A percentile compares a stretch with the other conserved stretches of the same genome.
phyloP scores from a whole-genome alignment of 495 filamentous ascomycete species.

The Corynascus novoguineensis region DNA sequence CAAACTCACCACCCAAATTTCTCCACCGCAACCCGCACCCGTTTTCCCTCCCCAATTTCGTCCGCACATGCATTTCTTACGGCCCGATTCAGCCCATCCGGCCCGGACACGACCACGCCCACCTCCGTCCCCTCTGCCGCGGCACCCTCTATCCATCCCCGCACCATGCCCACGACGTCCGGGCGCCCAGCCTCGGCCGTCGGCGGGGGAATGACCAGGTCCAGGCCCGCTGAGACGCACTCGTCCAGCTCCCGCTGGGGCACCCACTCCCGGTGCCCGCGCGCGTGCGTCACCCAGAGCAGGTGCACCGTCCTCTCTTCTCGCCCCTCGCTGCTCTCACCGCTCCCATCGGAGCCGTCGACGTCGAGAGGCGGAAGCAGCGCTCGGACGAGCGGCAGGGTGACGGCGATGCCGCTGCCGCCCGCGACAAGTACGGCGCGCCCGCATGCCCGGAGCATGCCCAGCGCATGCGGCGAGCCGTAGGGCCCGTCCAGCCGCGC shows the following conservation, averaged over 20 bases:
- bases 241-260: slow-evolving; percentile 41
- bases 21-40: slow-evolving; percentile 43
- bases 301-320: slow-evolving; percentile 41
- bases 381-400: slow-evolving; percentile 41
- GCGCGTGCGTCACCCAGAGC: slow-evolving; percentile 54
- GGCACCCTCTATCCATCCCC: slow-evolving; percentile 27
- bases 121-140: slow-evolving; percentile 27
- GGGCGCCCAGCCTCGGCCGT: slow-evolving; percentile 49
- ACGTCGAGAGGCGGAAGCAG: too few relatives aligned
- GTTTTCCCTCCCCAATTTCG: slow-evolving; percentile 34
- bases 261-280: slow-evolving; percentile 48
- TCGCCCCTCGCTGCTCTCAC: not conserved
- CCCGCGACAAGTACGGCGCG: slow-evolving; percentile 54
- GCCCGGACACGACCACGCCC: slow-evolving; percentile 50
- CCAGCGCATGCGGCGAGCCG: slow-evolving; percentile 40
- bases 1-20: slow-evolving; percentile 47
- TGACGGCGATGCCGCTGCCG: slow-evolving; percentile 58
- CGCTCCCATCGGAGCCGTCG: not conserved
- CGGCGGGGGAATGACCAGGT: slow-evolving; percentile 47
- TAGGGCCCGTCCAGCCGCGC: slow-evolving; percentile 55
- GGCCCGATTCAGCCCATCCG: slow-evolving; percentile 48
- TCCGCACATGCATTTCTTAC: slow-evolving; percentile 49
- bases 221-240: slow-evolving; percentile 40
- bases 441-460: slow-evolving; percentile 34
- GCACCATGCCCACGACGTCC: slow-evolving; percentile 39